A percentile compares a stretch with the other conserved stretches of the same genome.
Conservation (phyloP, 2,329 filamentous ascomycete species). For the Aspergillus ruber region DNA sequence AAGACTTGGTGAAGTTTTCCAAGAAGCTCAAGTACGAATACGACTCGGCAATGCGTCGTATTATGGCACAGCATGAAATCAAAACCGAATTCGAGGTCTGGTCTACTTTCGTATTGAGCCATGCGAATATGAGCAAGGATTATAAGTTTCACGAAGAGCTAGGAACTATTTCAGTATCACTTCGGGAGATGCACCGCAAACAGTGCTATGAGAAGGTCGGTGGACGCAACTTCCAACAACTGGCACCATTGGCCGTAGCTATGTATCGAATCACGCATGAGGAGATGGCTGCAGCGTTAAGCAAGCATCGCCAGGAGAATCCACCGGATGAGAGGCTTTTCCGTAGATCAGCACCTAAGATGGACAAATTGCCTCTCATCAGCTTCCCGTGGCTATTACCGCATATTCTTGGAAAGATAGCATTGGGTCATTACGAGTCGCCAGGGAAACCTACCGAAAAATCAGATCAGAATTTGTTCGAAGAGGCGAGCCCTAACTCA, state of each 20-base stretch:
- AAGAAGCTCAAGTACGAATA: constrained; percentile 67
- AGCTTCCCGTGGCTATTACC: constrained; percentile 92
- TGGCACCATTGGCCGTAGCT: constrained; percentile 71
- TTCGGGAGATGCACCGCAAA: constrained; percentile 64
- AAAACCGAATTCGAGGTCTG: constrained; percentile 86
- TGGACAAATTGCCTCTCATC: constrained; percentile 65
- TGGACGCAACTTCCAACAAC: constrained; percentile 48
- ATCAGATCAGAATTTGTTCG: not conserved
- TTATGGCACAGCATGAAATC: constrained; percentile 82
- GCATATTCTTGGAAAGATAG: constrained; percentile 63
- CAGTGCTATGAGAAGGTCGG: constrained; percentile 61
- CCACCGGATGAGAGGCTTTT: constrained; percentile 7
- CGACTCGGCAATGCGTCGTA: constrained; percentile 65
- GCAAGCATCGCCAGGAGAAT: constrained; percentile 38
- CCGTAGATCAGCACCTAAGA: constrained; percentile 8
- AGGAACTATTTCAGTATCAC: constrained; percentile 56
- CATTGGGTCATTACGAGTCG: constrained; percentile 37
- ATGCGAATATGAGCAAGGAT: constrained; percentile 64
- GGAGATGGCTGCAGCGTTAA: constrained; percentile 57
- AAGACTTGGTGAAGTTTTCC: constrained; percentile 53
- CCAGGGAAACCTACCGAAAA: constrained; percentile 5
- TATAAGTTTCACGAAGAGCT: constrained; percentile 87
- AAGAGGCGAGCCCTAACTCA: not conserved
- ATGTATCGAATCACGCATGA: constrained; percentile 80
- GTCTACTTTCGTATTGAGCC: constrained; percentile 74